Evolutionary conservation across 139 green algal species (phyloP).

Genomic region (Chlamydomonas schloesseri): DNA sequence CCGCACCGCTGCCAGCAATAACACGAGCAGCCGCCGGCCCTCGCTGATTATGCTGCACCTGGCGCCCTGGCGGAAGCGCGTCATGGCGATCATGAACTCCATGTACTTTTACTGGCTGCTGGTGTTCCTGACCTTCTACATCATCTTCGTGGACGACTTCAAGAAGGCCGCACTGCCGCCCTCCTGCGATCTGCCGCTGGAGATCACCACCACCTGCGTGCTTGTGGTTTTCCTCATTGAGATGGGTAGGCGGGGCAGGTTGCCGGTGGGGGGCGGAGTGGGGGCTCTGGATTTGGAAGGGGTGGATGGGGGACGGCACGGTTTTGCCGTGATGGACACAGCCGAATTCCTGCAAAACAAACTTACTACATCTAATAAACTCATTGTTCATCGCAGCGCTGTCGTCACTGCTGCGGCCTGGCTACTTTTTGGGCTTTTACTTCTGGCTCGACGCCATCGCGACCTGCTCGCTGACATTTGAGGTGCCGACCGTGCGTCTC

Average conservation of each 20-base stretch:
- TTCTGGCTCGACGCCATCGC: constrained; percentile 92
- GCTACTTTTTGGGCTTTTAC: constrained; percentile 92
- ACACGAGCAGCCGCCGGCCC: neutral
- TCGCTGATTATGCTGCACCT: neutral
- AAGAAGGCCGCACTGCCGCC: constrained; percentile 73
- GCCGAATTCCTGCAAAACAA: too few relatives aligned
- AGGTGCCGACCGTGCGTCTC: constrained; percentile 59
- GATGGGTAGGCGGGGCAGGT: too few relatives aligned
- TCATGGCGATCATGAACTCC: constrained; percentile 45
- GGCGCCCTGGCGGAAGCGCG: constrained; percentile 14
- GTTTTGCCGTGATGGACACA: too few relatives aligned
- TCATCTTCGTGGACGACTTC: constrained; percentile 90
- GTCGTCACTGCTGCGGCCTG: constrained; percentile 64
- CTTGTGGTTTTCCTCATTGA: constrained; percentile 77
- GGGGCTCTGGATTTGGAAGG: too few relatives aligned
- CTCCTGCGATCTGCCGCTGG: constrained; percentile 69
- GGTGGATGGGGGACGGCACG: too few relatives aligned
- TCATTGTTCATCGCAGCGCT: too few relatives aligned
- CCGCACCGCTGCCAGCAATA: neutral
- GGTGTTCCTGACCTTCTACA: constrained; percentile 75
- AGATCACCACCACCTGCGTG: constrained; percentile 63
- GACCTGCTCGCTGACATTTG: constrained; percentile 75
- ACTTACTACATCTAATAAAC: too few relatives aligned
- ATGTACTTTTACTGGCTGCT: constrained; percentile 55
- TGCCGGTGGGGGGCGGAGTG: too few relatives aligned